A percentile compares a stretch with the other conserved stretches of the same genome.
Conservation (phyloP, 192 early-diverging fungal genomes). For the Diversispora epigaea region DNA sequence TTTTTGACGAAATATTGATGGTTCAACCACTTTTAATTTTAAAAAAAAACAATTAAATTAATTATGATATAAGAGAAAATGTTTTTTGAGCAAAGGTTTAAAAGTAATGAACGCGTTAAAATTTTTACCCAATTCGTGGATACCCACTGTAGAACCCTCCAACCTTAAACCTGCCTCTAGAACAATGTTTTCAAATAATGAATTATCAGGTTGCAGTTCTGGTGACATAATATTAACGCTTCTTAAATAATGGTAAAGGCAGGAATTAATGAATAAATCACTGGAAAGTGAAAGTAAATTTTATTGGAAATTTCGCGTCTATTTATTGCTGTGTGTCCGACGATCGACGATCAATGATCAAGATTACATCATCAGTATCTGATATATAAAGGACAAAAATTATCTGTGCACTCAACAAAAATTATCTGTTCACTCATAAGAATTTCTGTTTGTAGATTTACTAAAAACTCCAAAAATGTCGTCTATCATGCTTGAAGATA, state of each 20-base stretch:
- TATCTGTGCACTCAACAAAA: no score
- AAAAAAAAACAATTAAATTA: neutral
- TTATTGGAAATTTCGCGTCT: no score
- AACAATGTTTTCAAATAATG: neutral
- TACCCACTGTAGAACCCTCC: neutral
- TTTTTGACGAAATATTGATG: constrained; percentile 14
- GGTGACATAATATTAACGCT: neutral
- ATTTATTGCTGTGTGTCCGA: no score
- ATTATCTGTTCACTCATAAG: no score
- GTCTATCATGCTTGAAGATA: neutral
- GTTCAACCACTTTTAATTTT: constrained; percentile 20
- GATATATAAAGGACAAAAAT: no score
- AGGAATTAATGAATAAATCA: no score
- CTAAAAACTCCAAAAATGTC: no score
- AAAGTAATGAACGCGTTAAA: neutral
- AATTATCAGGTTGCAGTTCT: neutral
- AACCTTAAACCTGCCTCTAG: constrained; percentile 14
- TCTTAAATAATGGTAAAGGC: no score
- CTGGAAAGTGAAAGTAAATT: no score
- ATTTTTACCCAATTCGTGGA: neutral
- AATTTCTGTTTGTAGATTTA: no score
- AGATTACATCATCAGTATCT: no score
- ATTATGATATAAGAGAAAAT: neutral
- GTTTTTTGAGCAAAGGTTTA: neutral
- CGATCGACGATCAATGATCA: no score